Evolutionary conservation across 1,284 basidiomycete genomes (phyloP).

Genomic region (Leccinum olivaceoglutinosum): DNA sequence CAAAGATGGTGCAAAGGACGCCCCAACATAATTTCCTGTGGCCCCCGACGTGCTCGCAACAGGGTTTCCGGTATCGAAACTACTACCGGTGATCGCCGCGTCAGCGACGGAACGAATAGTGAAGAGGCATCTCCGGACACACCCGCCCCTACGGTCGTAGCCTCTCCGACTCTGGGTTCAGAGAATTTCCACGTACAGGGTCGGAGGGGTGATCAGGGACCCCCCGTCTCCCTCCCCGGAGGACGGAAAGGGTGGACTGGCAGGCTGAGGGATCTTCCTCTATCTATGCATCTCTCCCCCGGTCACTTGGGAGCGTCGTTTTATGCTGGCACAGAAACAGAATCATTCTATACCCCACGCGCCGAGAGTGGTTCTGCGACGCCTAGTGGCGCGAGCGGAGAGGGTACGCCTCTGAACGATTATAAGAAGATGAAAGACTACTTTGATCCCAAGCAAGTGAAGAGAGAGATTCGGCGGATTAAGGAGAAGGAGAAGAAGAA

Average conservation of each 20-base stretch:
- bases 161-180: slow-evolving; percentile 15
- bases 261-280: slow-evolving; percentile 22
- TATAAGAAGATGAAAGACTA: slow-evolving; percentile 23
- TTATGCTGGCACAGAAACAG: slow-evolving; percentile 16
- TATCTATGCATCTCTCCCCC: slow-evolving; percentile 13
- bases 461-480: slow-evolving; percentile 15
- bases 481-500: slow-evolving; percentile 23
- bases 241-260: slow-evolving; percentile 23
- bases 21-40: neutral
- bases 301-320: slow-evolving; percentile 13
- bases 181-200: slow-evolving; percentile 4
- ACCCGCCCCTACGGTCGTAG: slow-evolving; percentile 12
- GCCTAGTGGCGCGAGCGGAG: slow-evolving; percentile 16
- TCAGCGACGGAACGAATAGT: slow-evolving; percentile 4
- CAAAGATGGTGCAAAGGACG: slow-evolving; percentile 6
- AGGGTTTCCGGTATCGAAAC: slow-evolving; percentile 8
- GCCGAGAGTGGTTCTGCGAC: slow-evolving; percentile 17
- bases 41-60: slow-evolving; percentile 8
- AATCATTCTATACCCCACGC: slow-evolving; percentile 1
- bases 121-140: slow-evolving; percentile 18
- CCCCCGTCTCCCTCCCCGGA: slow-evolving; percentile 3
- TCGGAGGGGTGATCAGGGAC: neutral
- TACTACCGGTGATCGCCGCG: neutral
- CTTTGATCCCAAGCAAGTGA: slow-evolving; percentile 21
- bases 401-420: slow-evolving; percentile 20